Conservation (phyloP, 2,329 filamentous ascomycete species). For the Stemphylium vesicarium region DNA sequence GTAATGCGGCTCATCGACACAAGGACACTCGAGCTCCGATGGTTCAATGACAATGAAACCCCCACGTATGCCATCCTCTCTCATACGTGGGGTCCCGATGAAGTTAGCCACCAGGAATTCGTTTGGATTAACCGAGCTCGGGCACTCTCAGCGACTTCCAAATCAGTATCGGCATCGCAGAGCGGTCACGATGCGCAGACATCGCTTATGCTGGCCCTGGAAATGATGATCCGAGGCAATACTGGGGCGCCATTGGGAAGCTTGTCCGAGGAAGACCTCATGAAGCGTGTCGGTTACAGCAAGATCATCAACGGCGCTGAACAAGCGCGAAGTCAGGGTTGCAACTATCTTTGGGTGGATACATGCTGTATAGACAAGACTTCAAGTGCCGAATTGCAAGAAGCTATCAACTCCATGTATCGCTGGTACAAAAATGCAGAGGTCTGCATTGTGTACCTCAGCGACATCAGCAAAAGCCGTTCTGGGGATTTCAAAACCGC, state of each 20-base stretch:
- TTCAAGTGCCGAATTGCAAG: slow-evolving; percentile 28
- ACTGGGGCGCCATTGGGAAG: slow-evolving; percentile 8
- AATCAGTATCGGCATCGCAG: slow-evolving; percentile 2
- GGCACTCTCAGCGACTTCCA: slow-evolving; percentile 8
- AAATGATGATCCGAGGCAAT: slow-evolving; percentile 27
- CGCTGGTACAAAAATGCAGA: slow-evolving; percentile 29
- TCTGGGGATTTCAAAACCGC: slow-evolving; percentile 11
- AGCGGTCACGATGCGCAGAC: slow-evolving; percentile 16
- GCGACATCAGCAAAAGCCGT: slow-evolving; percentile 18
- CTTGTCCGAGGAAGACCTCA: slow-evolving; percentile 21
- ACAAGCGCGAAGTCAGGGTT: slow-evolving; percentile 16
- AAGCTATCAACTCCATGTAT: slow-evolving; percentile 39
- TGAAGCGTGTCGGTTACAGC: slow-evolving; percentile 23
- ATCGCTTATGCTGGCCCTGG: slow-evolving; percentile 24
- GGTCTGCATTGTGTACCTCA: slow-evolving; percentile 30
- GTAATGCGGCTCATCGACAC: slow-evolving; percentile 38
- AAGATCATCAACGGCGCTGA: slow-evolving; percentile 26
- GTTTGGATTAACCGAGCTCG: slow-evolving; percentile 24
- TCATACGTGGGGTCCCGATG: slow-evolving; percentile 28
- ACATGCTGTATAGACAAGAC: slow-evolving; percentile 36
- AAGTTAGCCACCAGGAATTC: slow-evolving; percentile 27
- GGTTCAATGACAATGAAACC: slow-evolving; percentile 29
- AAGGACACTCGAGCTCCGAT: slow-evolving; percentile 27
- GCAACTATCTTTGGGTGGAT: slow-evolving; percentile 34
- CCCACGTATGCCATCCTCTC: slow-evolving; percentile 34